Evolutionary conservation across 2,329 filamentous ascomycete genomes (phyloP).

Genomic region (Zymoseptoria tritici): DNA sequence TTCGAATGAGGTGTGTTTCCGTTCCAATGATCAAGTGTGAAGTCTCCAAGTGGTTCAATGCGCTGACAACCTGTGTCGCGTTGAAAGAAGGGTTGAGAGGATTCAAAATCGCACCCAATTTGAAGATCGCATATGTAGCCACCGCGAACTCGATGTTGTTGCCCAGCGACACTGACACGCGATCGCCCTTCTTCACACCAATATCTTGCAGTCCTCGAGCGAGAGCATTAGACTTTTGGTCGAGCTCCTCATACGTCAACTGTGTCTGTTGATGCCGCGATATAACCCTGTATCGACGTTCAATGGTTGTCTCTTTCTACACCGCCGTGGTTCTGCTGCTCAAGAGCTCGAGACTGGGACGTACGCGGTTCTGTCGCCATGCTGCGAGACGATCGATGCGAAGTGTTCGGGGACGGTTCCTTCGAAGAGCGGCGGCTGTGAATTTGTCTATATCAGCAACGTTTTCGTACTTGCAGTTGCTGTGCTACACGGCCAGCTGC

Average conservation of each 20-base stretch:
- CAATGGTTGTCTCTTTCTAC: conserved; percentile 2
- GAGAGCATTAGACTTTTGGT: conserved; percentile 67
- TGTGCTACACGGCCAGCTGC: not conserved
- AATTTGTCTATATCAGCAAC: not conserved
- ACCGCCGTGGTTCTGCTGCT: not conserved
- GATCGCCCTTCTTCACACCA: conserved; percentile 72
- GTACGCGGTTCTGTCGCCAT: conserved; percentile 58
- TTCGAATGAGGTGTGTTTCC: conserved; percentile 72
- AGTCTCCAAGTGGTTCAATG: conserved; percentile 66
- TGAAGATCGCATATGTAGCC: conserved; percentile 83
- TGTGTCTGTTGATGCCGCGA: conserved; percentile 54
- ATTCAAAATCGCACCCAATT: conserved; percentile 87
- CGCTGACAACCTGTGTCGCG: conserved; percentile 65
- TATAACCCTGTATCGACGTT: conserved; percentile 41
- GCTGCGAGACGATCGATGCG: conserved; percentile 52
- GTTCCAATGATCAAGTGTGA: conserved; percentile 74
- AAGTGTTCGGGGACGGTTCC: conserved; percentile 70
- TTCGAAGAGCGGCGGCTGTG: conserved; percentile 57
- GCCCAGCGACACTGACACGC: conserved; percentile 78
- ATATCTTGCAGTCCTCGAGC: conserved; percentile 60
- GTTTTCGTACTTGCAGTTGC: not conserved
- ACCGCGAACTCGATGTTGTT: conserved; percentile 79
- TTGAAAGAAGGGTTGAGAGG: conserved; percentile 91
- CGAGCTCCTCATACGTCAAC: conserved; percentile 68
- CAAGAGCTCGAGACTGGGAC: conserved; percentile 13